Evolutionary conservation across 495 filamentous ascomycete genomes (phyloP), one percentile per base, ranked within the genome.

Genomic region (Acidiella bohemica): DNA sequence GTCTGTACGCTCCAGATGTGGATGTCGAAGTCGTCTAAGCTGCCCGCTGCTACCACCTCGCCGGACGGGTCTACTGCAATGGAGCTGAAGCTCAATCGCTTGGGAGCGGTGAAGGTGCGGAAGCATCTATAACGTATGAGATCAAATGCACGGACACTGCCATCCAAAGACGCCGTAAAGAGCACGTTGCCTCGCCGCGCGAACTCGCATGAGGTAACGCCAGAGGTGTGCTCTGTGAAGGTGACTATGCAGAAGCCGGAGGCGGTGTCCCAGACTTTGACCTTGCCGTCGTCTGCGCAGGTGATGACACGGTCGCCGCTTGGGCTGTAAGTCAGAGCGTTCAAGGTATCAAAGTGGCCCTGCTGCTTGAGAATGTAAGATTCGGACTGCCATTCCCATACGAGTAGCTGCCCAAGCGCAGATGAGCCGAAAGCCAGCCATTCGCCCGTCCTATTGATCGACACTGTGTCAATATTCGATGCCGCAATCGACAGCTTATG

Each of bases 341-440:
- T 96, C 76, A 95, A 84, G n/a, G 84, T 78, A 54, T 97, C 92
- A 34, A 92, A 82, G 60, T 97, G 90, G 1, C 88, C 88, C 60
- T 96, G 90, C 53, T 97, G 90, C 59, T 96, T 97, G 24, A 97
- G 61, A 41, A 97, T 87, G 60, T 96, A 96, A n/a, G 92, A 95
- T 58, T 97, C 90, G 1, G 92, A 96, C 53, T 96, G 92, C 92
- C 92, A 96, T 59, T 97, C 90, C 90, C 90, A 97, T 18, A 97
- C 92, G 25, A 97, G 68, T 11, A 97, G 64, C 48, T 97, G 90
- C 10, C 90, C 90, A 19, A 92, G 72, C 41, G 88, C 88, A 12
- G 92, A 93, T 4, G 90, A 87, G n/a, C 88, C 90, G 59, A 97
- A 94, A 5, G 90, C 90, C 22, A 97, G 68, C 90, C 90, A 97